Base-by-base conservation (phyloP, 768 basidiomycete genomes). In the Amyloporia xantha region DNA sequence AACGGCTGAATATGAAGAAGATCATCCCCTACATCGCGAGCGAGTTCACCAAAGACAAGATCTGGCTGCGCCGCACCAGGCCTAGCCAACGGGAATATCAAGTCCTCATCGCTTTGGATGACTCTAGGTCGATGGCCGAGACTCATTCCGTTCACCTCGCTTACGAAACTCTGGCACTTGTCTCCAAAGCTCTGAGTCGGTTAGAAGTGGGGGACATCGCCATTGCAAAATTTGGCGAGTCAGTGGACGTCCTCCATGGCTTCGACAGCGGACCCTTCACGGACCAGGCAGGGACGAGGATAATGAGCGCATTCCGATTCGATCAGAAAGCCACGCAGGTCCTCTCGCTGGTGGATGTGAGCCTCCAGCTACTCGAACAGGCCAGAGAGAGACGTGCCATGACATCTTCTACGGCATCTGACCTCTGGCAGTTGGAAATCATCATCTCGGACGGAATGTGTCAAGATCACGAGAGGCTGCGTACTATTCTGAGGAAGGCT, bases 371-470 rank as follows among this genome's bases (percentile, higher is more conserved):
- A 50, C 78, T 92, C 20, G 82, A 87, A 61, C 73, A 73, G n/a
- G 89, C 92, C 17, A 69, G 93, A 51, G 84, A 89, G 57, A 73
- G 75, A 20, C 78, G 79, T 38, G 64, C 74, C 37, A 72, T 74
- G 65, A 72, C 73, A 37, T 84, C 84, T 15, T 72, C 80, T 2
- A 76, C 82, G 3, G 77, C 85, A 5, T 77, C 79, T 15, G 93
- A 98, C 54, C 72, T 99, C 20, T 98, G 96, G 96, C 96, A 99
- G 63, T 76, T 99, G 47, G 81, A 97, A 65, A 90, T 98, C 69
- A 96, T 99, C 74, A 91, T 99, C 52, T 97, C 93, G 13, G 96
- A 99, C 59, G 96, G 96, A n/a, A 87, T 97, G 56, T 98, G 94
- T 62, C 92, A 98, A 64, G 90, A 96, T 61, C 94, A 97, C 65